Base-by-base conservation (phyloP, 1,284 basidiomycete genomes). In the Sporisorium graminicola region DNA sequence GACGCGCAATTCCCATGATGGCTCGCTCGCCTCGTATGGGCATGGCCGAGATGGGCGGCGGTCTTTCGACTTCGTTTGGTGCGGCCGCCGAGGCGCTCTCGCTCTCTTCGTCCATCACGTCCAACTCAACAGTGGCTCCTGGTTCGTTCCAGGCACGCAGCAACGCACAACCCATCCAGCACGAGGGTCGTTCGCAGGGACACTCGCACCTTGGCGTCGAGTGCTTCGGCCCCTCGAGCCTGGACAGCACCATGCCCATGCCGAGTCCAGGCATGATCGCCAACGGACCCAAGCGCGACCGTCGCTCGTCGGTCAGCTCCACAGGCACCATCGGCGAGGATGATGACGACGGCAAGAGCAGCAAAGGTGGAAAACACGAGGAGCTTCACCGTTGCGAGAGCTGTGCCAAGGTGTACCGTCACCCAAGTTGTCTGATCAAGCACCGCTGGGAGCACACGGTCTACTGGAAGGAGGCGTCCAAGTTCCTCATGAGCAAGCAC, bases 381-480 rank as follows among this genome's bases (percentile, higher is more conserved):
- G 71, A 70, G 72, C 91, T 93, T 70, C 95, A 94, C 88, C 92
- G 91, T 80, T 98, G 95, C 87, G 95, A 97, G 88, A 93, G 90
- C 82, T 80, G 75, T 81, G 64, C 73, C 56, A 84, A 95, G 92
- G 92, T 95, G 60, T 97, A 97, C 86, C 91, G 94, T 53, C 95
- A 98, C 85, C 95, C 94, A 4, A 94, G 92, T 22, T 97, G 95
- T 86, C 89, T 98, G 55, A 93, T 95, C 87, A 98, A 98, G 87
- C 95, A 98, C 84, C 92, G 95, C 42, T 98, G 95, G 95, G 95
- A 98, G 86, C 95, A 98, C 83, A 94, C 93, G 29, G 93, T 94
- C 40, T 95, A 98, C 85, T 99, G 96, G 96, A 93, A 93, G 56
- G 94, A 95, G 86, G 94, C 94, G 0, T 94, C 93, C 79, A 95